Base-by-base conservation (phyloP, 2,329 filamentous ascomycete genomes). In the Aureobasidium sp. region DNA sequence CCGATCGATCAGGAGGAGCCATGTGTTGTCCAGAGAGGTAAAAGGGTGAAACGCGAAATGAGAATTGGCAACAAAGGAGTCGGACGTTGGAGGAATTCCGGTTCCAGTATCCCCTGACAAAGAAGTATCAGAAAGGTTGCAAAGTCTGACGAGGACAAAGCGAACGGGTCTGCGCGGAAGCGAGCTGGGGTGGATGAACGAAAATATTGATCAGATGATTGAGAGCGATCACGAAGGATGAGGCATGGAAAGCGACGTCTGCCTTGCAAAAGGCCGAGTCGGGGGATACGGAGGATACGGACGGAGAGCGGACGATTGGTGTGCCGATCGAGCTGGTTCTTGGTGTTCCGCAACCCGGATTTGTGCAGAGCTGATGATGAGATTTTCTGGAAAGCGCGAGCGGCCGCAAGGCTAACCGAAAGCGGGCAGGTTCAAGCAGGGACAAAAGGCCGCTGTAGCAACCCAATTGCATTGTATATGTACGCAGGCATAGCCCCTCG, bases 381-480 rank as follows among this genome's bases (percentile, higher is more conserved):
- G 47, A 49, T 59, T 59, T 59, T 59, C 56, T 59, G 34, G 56
- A 59, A 59, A 31, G 39, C 56, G 42, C 56, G 56, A 58, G 29
- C n/a, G 20, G n/a, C 55, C 56, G 56, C 56, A 59, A 49, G 56
- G 34, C 56, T 49, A 59, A 41, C 56, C 56, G 36, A n/a, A 59
- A 48, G 8, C 44, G 56, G 51, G n/a, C 17, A 48, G 17, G 12
- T 22, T 39, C 17, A 44, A 49, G 56, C 56, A 59, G 56, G 56
- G 56, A 59, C 56, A 59, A 49, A 49, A 59, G 56, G 44, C 56
- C 56, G 56, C 56, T 59, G 56, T 49, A 59, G 56, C 56, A 59
- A 59, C 42, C 31, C 44, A 49, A 12, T 59, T 20, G 31, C 12
- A 29, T 48, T 59, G 56, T 59, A 59, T 49, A 59, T 59, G 56